Evolutionary conservation across 2,329 filamentous ascomycete species (phyloP).

Genomic region (Aurifilum marmelostoma): DNA sequence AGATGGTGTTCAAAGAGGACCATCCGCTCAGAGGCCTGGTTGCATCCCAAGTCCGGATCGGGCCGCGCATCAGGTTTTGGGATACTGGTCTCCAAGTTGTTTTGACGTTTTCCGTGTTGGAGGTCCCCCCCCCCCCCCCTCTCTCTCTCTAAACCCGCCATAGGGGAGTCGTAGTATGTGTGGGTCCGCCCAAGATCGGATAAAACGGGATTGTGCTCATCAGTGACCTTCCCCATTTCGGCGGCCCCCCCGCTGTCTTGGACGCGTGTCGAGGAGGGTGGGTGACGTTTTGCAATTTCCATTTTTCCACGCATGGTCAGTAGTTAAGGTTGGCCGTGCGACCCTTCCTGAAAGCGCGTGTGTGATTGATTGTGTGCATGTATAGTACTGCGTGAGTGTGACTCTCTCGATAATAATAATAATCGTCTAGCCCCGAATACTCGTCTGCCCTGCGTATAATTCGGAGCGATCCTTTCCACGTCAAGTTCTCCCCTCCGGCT

Average conservation of each 20-base stretch:
- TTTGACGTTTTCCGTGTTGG: not conserved
- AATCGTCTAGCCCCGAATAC: not conserved
- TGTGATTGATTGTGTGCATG: not conserved
- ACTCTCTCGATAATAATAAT: not conserved
- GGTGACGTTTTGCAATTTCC: conserved; percentile 16
- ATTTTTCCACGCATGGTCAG: not conserved
- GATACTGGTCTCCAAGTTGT: not conserved
- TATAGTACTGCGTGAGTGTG: not conserved
- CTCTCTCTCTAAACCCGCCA: no score
- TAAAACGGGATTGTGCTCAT: conserved; percentile 6
- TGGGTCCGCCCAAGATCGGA: conserved; percentile 5
- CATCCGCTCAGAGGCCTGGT: not conserved
- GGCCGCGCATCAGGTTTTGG: not conserved
- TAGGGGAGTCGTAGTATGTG: not conserved
- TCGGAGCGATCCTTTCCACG: not conserved
- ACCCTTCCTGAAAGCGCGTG: not conserved
- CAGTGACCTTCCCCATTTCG: conserved; percentile 7
- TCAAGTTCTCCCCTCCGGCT: not conserved
- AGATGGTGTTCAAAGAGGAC: not conserved
- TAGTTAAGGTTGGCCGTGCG: not conserved
- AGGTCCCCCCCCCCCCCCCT: not conserved
- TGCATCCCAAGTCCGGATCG: conserved; percentile 4
- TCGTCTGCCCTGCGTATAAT: not conserved
- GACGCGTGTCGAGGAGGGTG: conserved; percentile 8
- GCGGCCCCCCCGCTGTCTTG: not conserved